Base-by-base conservation (phyloP, 2,329 filamentous ascomycete genomes). In the Akanthomyces uredinophilus region DNA sequence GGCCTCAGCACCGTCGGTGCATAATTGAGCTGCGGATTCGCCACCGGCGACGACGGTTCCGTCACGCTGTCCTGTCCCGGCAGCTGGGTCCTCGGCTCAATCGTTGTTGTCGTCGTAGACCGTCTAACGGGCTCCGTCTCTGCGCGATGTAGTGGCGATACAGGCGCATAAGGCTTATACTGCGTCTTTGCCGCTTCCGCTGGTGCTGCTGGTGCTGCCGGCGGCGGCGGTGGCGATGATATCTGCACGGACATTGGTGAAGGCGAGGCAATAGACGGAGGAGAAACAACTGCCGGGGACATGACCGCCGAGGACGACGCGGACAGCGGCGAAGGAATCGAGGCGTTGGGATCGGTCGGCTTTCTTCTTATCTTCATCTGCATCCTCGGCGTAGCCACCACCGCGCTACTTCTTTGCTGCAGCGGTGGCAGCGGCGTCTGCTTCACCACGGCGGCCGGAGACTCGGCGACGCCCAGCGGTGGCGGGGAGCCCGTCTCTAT, bases 381-480 rank as follows among this genome's bases (percentile, higher is more conserved):
- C 44, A 22, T 29, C 32, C 14, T 72, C 60, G 29, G 72, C 68
- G 39, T 70, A 70, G 16, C 68, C 32, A 11, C 4, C 7, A 35
- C 29, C 29, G 8, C 8, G 29, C 32, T 11, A 35, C 32, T 35
- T 68, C 35, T 73, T 5, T 32, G 39, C 53, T 20, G 52, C 14
- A 3, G 37, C 37, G 14, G 35, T 4, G 14, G 51, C 18, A 5
- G 18, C 27, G 18, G 27, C 14, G 20, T 53, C 35, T 54, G 52
- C 37, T 20, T 27, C 16, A 43, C 52, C 16, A 43, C 52, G 16
- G 52, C 37, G 37, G 52, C 73, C 60, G 77, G 73, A 29, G 81
- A 63, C 69, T 83, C 77, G 27, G 75, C 73, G 52, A 73, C 65
- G 7, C 67, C 69, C 63, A 41, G 65, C 16, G 69, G 63, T 39